phyloP scores from a whole-genome alignment of 768 basidiomycete genomes.

The Trametes meyenii region DNA sequence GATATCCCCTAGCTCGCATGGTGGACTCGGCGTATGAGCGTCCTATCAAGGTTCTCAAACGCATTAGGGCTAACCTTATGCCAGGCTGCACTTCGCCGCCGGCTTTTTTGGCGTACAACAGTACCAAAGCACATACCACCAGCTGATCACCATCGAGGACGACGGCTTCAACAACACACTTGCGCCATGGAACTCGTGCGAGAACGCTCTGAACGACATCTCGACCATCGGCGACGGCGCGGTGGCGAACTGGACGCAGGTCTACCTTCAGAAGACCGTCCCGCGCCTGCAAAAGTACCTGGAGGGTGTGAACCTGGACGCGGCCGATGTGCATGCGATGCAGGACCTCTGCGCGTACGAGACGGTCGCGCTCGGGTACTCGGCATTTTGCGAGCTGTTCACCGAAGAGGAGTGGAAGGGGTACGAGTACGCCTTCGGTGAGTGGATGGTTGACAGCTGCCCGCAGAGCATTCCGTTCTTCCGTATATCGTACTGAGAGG shows the following conservation, averaged over 20 bases:
- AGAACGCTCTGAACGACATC: slow-evolving; percentile 34
- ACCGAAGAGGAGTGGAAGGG: slow-evolving; percentile 56
- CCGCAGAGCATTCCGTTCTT: not conserved
- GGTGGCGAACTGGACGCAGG: slow-evolving; percentile 39
- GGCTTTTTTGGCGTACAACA: slow-evolving; percentile 52
- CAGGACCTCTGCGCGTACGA: slow-evolving; percentile 45
- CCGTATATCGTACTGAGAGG: not conserved
- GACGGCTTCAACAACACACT: slow-evolving; percentile 51
- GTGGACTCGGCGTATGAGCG: slow-evolving; percentile 35
- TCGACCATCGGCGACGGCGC: slow-evolving; percentile 30
- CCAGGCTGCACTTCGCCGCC: slow-evolving; percentile 49
- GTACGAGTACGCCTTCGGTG: slow-evolving; percentile 45
- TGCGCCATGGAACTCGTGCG: slow-evolving; percentile 42
- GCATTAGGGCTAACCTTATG: slow-evolving; percentile 26
- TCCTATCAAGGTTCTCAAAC: slow-evolving; percentile 23
- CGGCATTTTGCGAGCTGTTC: slow-evolving; percentile 52
- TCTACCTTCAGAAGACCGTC: slow-evolving; percentile 43
- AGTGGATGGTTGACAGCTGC: not conserved
- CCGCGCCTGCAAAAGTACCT: slow-evolving; percentile 38
- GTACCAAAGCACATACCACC: slow-evolving; percentile 45
- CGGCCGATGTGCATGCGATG: slow-evolving; percentile 38
- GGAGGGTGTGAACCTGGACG: slow-evolving; percentile 37
- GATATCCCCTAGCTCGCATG: slow-evolving; percentile 34
- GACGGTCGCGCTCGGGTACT: slow-evolving; percentile 55
- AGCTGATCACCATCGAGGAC: slow-evolving; percentile 50